Base-by-base conservation (phyloP, 1,139 yeast species). In the Kurtzmaniella quercitrusa region DNA sequence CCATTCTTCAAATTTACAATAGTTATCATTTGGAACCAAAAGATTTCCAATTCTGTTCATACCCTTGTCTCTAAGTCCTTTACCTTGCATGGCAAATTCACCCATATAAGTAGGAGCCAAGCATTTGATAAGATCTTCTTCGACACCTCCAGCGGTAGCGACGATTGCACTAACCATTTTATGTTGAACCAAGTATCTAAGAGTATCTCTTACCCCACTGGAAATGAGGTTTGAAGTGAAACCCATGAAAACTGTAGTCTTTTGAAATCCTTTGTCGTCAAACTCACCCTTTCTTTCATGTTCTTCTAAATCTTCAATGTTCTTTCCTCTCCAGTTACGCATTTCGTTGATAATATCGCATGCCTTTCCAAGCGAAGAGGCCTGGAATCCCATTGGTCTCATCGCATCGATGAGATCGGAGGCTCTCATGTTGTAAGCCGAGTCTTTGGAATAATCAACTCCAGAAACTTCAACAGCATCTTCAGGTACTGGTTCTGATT, bases 321-420 rank as follows among this genome's bases (percentile, higher is more conserved):
- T 84, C 50, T 77, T 78, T 45, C 98, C 98, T 63, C 91, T 80
- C 98, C 98, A 93, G 15, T 68, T 47, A 63, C 96, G 79, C 99
- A 93, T 94, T 42, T 86, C 81, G 57, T 91, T 80, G 48, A 93
- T 88, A 51, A 93, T 87, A 21, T 88, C 95, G 61, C 97, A 89
- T 2, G 97, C 97, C 53, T 81, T 74, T 22, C 89, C 83, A 37
- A 93, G 75, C 2, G 94, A 77, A 16, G 91, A 78, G 5, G 96
- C 98, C 67, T 93, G 99, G 73, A 93, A 94, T n/a, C 99, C 99
- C 97, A 93, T 93, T 38, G 81, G 82, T 54, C 72, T 79, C 98
- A 94, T 93, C 34, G 94, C 79, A 32, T 71, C 72, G 50, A 93
- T 77, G 51, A 93, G 71, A 56, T 88, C 94, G 15, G 74, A 72